phyloP scores from a whole-genome alignment of 345 rosid genomes.

The Brassica carinata region DNA sequence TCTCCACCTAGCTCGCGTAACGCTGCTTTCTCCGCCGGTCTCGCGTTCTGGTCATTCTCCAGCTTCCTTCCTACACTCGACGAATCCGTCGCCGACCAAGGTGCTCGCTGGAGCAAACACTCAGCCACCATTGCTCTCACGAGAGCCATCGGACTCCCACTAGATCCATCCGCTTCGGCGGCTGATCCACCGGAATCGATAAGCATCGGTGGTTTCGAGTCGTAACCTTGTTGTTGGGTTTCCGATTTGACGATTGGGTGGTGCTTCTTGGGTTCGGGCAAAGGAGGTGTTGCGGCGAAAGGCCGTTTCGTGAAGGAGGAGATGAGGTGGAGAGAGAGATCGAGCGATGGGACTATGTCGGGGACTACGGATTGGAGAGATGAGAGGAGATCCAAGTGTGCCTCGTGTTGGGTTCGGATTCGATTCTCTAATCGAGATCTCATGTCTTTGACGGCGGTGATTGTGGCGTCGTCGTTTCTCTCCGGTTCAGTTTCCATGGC shows the following conservation, averaged over 20 bases:
- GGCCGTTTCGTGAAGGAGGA: conserved; percentile 73
- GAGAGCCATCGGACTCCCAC: conserved; percentile 61
- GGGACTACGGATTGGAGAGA: conserved; percentile 72
- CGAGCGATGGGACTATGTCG: conserved; percentile 68
- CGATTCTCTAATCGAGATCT: conserved; percentile 73
- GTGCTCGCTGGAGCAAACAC: conserved; percentile 78
- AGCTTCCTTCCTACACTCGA: conserved; percentile 80
- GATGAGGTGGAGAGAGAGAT: conserved; percentile 69
- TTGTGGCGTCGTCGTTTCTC: conserved; percentile 42
- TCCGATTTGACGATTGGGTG: conserved; percentile 19
- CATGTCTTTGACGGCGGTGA: conserved; percentile 56
- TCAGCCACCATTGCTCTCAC: conserved; percentile 93
- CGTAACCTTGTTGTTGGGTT: conserved; percentile 24
- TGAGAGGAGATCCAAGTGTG: conserved; percentile 69
- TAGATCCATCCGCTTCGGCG: conserved; percentile 41
- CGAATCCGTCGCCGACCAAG: conserved; percentile 76
- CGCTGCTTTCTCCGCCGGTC: conserved; percentile 73
- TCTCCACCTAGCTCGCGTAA: conserved; percentile 86
- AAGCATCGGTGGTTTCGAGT: conserved; percentile 31
- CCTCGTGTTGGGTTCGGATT: conserved; percentile 54
- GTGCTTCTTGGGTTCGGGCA: conserved; percentile 55
- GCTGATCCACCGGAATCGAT: conserved; percentile 7
- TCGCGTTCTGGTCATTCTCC: conserved; percentile 75
- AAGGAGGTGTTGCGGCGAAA: conserved; percentile 66
- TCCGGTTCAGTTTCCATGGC: conserved; percentile 50